Percentiles rank a stretch among this genome's conserved stretches.
Evolutionary conservation across 768 basidiomycete genomes (phyloP).

Genomic region (Tricholoma bakamatsutake): DNA sequence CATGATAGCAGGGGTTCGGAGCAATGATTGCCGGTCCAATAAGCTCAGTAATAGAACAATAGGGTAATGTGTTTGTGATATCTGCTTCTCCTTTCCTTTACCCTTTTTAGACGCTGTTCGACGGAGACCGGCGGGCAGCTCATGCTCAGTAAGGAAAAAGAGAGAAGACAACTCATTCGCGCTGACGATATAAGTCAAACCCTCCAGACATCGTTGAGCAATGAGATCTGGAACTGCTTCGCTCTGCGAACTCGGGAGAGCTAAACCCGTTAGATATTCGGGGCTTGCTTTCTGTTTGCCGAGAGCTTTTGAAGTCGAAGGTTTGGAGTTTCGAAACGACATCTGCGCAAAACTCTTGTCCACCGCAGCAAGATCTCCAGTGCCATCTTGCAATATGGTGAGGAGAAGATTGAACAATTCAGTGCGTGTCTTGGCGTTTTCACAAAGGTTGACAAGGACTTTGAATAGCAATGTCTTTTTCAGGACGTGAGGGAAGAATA

Average conservation of each 20-base stretch:
- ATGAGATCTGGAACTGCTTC: slow-evolving; percentile 90
- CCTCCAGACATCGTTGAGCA: slow-evolving; percentile 91
- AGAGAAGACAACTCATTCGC: slow-evolving; percentile 79
- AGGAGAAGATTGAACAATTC: slow-evolving; percentile 93
- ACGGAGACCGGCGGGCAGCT: slow-evolving; percentile 74
- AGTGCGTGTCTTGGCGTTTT: slow-evolving; percentile 85
- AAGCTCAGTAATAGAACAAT: slow-evolving; percentile 85
- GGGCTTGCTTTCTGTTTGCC: slow-evolving; percentile 64
- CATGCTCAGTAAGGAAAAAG: slow-evolving; percentile 96
- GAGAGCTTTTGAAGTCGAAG: slow-evolving; percentile 47
- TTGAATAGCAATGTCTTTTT: slow-evolving; percentile 82
- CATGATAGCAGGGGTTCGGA: slow-evolving; percentile 86
- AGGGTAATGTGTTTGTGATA: slow-evolving; percentile 79
- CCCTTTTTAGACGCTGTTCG: slow-evolving; percentile 74
- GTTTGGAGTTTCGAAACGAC: slow-evolving; percentile 62
- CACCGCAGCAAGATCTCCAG: slow-evolving; percentile 85
- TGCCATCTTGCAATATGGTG: slow-evolving; percentile 92
- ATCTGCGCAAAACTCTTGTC: slow-evolving; percentile 93
- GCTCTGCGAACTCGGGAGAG: slow-evolving; percentile 49
- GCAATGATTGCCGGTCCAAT: slow-evolving; percentile 79
- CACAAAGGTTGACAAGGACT: slow-evolving; percentile 91
- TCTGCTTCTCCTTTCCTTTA: slow-evolving; percentile 90
- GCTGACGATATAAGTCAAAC: slow-evolving; percentile 80
- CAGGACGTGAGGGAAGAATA: slow-evolving; percentile 94
- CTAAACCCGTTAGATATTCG: slow-evolving; percentile 46